Conservation (phyloP, 495 filamentous ascomycete genomes). For the Aspergillus ellipticus region DNA sequence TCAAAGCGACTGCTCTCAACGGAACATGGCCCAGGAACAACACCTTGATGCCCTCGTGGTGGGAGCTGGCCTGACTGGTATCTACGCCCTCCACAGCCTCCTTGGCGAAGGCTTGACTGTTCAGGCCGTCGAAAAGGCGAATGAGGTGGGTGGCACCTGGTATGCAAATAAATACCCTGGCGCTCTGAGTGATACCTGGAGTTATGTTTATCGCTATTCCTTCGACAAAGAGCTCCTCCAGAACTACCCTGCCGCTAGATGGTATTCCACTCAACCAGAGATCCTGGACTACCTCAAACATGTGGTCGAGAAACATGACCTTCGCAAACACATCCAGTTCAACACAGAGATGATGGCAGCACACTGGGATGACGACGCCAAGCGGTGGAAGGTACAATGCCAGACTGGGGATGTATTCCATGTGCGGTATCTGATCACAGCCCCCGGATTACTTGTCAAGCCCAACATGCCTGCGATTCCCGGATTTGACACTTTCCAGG, state of each 20-base stretch:
- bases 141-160: slow-evolving; percentile 49
- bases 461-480: slow-evolving; percentile 30
- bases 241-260: slow-evolving; percentile 15
- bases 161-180: slow-evolving; percentile 30
- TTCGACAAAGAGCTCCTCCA: slow-evolving; percentile 22
- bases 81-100: slow-evolving; percentile 35
- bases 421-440: slow-evolving; percentile 17
- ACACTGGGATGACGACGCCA: slow-evolving; percentile 13
- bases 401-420: slow-evolving; percentile 3
- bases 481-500: slow-evolving; percentile 12
- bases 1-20: not conserved
- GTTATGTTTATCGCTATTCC: slow-evolving; percentile 23
- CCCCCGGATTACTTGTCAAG: slow-evolving; percentile 12
- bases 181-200: slow-evolving; percentile 14
- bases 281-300: slow-evolving; percentile 21
- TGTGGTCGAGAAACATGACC: slow-evolving; percentile 17
- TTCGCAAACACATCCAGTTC: slow-evolving; percentile 24
- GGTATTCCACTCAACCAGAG: slow-evolving; percentile 21
- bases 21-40: slow-evolving; percentile 7
- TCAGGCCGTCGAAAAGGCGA: slow-evolving; percentile 44
- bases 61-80: slow-evolving; percentile 48
- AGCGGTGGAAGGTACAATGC: slow-evolving; percentile 11
- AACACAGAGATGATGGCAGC: slow-evolving; percentile 16
- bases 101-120: slow-evolving; percentile 31
- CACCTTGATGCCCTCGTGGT: slow-evolving; percentile 50